phyloP scores from a whole-genome alignment of 2,329 filamentous ascomycete genomes.

The Alternaria sp. region DNA sequence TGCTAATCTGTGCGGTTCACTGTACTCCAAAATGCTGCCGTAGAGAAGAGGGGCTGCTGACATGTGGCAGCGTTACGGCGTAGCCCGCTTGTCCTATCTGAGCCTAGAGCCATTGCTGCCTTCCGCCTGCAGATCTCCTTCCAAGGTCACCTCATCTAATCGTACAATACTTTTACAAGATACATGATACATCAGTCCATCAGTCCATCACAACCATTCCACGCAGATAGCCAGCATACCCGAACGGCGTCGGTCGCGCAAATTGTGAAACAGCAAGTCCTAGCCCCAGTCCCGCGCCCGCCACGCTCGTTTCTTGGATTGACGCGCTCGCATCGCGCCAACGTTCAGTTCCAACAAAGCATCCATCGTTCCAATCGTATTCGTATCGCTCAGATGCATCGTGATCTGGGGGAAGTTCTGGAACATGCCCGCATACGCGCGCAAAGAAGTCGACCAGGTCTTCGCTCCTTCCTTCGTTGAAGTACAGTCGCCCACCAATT shows the following conservation, averaged over 20 bases:
- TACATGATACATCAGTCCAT: neutral
- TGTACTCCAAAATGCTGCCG: neutral
- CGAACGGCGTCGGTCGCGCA: neutral
- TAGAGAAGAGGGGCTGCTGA: no score
- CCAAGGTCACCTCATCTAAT: neutral
- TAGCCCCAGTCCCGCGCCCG: neutral
- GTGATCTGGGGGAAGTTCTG: neutral
- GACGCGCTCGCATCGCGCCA: neutral
- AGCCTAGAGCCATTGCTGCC: neutral
- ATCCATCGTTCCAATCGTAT: neutral
- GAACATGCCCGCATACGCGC: neutral
- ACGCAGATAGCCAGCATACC: conserved; percentile 3
- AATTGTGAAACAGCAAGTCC: neutral
- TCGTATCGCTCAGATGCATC: neutral
- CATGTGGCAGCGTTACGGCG: no score
- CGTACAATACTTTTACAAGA: neutral
- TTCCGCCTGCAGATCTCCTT: neutral
- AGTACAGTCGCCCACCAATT: neutral
- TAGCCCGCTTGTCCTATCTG: neutral
- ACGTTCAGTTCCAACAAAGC: neutral
- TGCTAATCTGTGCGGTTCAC: no score
- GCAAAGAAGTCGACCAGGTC: neutral
- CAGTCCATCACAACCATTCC: conserved; percentile 7
- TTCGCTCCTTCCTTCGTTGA: neutral
- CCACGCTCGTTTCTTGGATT: neutral